A percentile compares a stretch with the other conserved stretches of the same genome.
Conservation (phyloP, 441 rosid species). For the Theobroma grandiflorum region DNA sequence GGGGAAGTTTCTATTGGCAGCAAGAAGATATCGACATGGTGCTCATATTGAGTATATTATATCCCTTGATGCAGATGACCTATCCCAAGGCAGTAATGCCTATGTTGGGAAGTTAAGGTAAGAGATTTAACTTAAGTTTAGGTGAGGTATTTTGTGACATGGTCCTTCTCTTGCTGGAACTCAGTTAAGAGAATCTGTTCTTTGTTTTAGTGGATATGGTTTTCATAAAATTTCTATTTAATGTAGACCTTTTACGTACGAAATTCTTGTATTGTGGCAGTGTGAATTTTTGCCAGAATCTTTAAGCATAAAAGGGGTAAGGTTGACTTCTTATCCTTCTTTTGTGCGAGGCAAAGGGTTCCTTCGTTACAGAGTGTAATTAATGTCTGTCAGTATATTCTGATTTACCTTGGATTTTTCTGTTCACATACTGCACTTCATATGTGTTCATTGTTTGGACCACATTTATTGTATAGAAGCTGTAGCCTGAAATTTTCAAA, state of each 20-base stretch:
- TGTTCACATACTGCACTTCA: neutral
- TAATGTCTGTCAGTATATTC: neutral
- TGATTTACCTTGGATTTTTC: neutral
- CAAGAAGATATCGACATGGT: slow-evolving; percentile 80
- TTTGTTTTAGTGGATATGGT: neutral
- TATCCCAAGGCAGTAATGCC: slow-evolving; percentile 95
- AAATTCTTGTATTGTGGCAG: neutral
- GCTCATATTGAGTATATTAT: slow-evolving; percentile 84
- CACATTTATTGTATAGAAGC: neutral
- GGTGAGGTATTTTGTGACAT: neutral
- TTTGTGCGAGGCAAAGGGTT: neutral
- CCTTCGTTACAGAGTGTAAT: neutral
- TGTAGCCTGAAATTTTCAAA: neutral
- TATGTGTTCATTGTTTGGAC: neutral
- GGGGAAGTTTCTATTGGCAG: slow-evolving; percentile 95
- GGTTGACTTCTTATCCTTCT: neutral
- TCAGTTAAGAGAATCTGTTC: neutral
- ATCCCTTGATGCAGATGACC: slow-evolving; percentile 81
- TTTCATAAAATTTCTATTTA: neutral
- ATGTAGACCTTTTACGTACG: neutral
- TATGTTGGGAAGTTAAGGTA: slow-evolving; percentile 93
- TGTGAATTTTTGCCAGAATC: neutral
- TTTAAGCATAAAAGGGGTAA: neutral
- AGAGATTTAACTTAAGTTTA: neutral
- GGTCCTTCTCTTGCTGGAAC: neutral